Percentiles rank a stretch among this genome's conserved stretches.
Conservation (phyloP, 345 rosid genomes). For the Hibiscus trionum region DNA sequence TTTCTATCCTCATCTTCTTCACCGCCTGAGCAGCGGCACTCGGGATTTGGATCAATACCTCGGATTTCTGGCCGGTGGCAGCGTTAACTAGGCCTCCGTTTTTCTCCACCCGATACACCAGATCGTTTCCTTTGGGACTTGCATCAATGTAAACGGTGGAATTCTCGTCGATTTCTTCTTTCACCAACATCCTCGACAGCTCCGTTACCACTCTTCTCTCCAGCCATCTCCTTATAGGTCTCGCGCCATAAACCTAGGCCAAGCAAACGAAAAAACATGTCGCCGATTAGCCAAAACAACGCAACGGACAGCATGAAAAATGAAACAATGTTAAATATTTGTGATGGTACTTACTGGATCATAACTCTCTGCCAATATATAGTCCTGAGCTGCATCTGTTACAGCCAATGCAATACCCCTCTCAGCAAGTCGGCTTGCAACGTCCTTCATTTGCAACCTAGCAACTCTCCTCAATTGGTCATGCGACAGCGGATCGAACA, state of each 20-base stretch:
- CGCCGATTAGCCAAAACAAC: no score
- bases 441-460: conserved; percentile 76
- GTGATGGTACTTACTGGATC: conserved; percentile 57
- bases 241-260: conserved; percentile 58
- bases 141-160: conserved; percentile 74
- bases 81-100: conserved; percentile 80
- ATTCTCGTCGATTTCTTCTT: conserved; percentile 84
- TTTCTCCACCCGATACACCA: conserved; percentile 60
- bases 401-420: conserved; percentile 79
- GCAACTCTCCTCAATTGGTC: conserved; percentile 83
- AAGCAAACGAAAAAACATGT: no score
- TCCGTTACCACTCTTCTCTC: conserved; percentile 88
- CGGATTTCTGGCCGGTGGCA: conserved; percentile 57
- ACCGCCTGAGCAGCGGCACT: conserved; percentile 65
- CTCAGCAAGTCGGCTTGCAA: conserved; percentile 73
- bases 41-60: conserved; percentile 53
- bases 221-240: conserved; percentile 93
- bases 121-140: conserved; percentile 23
- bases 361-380: conserved; percentile 61
- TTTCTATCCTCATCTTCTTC: conserved; percentile 85
- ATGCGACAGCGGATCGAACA: conserved; percentile 84
- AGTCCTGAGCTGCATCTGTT: conserved; percentile 70
- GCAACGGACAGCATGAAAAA: no score
- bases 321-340: conserved; percentile 18
- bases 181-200: conserved; percentile 69